These are phyloP conservation scores for Cystobasidium pallidum DNA, from an alignment of 1,284 basidiomycete genomes.

Conservation along the genomic window DNA sequence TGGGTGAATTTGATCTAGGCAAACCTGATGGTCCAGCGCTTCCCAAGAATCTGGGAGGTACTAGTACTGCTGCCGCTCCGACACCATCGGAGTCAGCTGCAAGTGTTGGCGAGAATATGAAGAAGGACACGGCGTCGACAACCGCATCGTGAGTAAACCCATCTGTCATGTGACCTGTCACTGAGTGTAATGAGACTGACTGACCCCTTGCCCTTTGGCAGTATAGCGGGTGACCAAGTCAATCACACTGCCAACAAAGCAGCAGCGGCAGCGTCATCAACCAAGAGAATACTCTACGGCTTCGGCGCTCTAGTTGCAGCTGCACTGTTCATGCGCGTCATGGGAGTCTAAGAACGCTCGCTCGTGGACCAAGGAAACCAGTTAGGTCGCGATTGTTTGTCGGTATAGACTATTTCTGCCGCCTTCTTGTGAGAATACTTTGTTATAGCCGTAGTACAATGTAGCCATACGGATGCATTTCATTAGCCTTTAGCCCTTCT, in stretches of 20 bases:
- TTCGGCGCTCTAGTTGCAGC: conserved; percentile 33
- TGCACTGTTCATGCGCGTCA: conserved; percentile 32
- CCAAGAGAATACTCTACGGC: conserved; percentile 19
- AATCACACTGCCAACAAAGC: conserved; percentile 13
- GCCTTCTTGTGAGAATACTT: too few relatives aligned
- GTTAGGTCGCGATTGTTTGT: too few relatives aligned
- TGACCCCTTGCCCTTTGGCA: neutral
- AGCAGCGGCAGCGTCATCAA: conserved; percentile 5
- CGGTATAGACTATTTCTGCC: too few relatives aligned
- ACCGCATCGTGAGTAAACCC: conserved; percentile 12
- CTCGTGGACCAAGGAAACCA: neutral
- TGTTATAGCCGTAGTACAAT: neutral
- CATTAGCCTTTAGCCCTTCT: neutral
- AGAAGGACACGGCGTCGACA: neutral
- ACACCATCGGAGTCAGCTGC: neutral
- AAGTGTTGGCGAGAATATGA: neutral
- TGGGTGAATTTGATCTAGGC: conserved; percentile 47
- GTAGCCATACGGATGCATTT: neutral
- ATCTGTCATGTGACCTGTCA: neutral
- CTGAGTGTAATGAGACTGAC: neutral
- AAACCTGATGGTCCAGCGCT: conserved; percentile 41
- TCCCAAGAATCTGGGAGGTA: conserved; percentile 24
- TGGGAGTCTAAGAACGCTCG: conserved; percentile 11
- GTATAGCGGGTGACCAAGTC: conserved; percentile 23
- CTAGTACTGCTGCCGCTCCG: neutral